Percentiles rank a stretch among this genome's conserved stretches.
phyloP scores from a whole-genome alignment of 805 yeast genomes.

The Candida yuanshanica region DNA sequence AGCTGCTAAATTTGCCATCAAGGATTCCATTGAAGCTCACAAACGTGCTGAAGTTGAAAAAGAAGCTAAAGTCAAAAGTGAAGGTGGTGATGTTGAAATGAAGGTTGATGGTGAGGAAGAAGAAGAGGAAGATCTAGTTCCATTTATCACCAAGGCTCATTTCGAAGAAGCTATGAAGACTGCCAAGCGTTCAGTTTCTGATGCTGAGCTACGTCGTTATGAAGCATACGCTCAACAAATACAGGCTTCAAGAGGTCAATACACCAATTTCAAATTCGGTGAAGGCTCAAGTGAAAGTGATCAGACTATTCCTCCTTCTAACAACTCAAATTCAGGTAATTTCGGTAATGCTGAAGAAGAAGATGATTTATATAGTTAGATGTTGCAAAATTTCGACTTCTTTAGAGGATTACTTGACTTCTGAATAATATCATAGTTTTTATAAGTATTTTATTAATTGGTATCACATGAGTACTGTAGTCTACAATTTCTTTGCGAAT shows the following conservation, averaged over 20 bases:
- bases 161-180: conserved; percentile 99
- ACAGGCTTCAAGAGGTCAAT: conserved; percentile 93
- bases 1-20: conserved; percentile 97
- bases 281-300: conserved; percentile 31
- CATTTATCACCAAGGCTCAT: conserved; percentile 88
- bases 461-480: no score
- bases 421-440: conserved; percentile 1
- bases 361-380: conserved; percentile 52
- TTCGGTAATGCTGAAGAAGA: conserved; percentile 55
- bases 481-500: no score
- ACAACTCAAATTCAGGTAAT: conserved; percentile 29
- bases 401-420: not conserved
- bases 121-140: conserved; percentile 86
- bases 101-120: conserved; percentile 32
- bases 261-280: conserved; percentile 81
- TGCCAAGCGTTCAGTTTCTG: conserved; percentile 95
- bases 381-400: no score
- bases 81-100: conserved; percentile 46
- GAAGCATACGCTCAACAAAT: conserved; percentile 97
- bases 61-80: conserved; percentile 36
- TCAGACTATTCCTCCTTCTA: conserved; percentile 30
- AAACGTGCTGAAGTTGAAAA: conserved; percentile 39
- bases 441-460: no score
- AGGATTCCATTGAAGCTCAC: conserved; percentile 92
- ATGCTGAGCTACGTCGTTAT: conserved; percentile 95